Conservation (phyloP, 2,329 filamentous ascomycete species). For the Epichloe festucae region DNA sequence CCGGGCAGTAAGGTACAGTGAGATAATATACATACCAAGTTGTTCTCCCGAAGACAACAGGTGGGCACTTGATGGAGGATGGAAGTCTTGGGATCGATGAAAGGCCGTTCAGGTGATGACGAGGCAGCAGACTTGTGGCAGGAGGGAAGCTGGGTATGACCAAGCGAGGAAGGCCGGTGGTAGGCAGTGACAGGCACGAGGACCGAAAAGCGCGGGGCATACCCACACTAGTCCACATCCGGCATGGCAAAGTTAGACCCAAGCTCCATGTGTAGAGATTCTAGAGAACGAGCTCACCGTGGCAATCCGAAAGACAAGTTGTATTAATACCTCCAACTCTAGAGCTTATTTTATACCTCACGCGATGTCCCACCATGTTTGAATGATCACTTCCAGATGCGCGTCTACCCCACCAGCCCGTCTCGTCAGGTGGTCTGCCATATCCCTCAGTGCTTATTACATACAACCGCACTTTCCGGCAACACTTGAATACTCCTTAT, state of each 20-base stretch:
- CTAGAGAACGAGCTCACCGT: too few relatives aligned
- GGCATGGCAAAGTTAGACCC: not conserved
- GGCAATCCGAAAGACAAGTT: too few relatives aligned
- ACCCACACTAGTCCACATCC: not conserved
- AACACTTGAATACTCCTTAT: too few relatives aligned
- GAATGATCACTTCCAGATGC: too few relatives aligned
- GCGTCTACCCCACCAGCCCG: too few relatives aligned
- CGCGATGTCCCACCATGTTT: too few relatives aligned
- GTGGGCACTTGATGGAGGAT: not conserved
- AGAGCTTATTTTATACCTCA: too few relatives aligned
- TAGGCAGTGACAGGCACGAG: slow-evolving; percentile 9
- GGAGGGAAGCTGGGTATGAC: slow-evolving; percentile 8
- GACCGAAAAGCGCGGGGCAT: slow-evolving; percentile 2
- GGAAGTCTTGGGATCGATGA: slow-evolving; percentile 5
- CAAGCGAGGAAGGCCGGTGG: slow-evolving; percentile 6
- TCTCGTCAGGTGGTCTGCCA: too few relatives aligned
- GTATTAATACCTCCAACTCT: too few relatives aligned
- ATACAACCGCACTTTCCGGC: too few relatives aligned
- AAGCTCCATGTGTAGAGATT: too few relatives aligned
- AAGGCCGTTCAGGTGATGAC: slow-evolving; percentile 13
- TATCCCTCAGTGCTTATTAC: too few relatives aligned
- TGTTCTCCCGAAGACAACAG: not conserved
- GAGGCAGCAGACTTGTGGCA: slow-evolving; percentile 9
- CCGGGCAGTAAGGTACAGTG: not conserved
- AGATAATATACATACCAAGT: not conserved